These are phyloP conservation scores for Solanum habrochaites DNA, from an alignment of 257 asterid genomes.

Conservation along the genomic window DNA sequence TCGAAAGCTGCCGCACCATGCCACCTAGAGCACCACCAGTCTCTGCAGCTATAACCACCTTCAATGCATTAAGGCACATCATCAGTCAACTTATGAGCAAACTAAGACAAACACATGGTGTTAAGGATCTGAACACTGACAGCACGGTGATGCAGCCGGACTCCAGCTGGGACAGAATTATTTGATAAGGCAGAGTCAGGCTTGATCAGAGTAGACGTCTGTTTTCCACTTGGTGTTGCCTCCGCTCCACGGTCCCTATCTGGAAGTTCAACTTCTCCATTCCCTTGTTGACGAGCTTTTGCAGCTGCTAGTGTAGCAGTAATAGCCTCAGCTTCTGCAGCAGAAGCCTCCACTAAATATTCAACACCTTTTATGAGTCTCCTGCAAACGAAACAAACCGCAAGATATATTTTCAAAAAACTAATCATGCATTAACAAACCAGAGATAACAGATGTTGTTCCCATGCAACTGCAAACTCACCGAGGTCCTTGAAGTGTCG, in stretches of 20 bases:
- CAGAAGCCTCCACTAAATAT: constrained; percentile 94
- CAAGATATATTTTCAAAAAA: not conserved
- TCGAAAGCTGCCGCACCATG: constrained; percentile 97
- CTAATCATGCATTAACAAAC: not conserved
- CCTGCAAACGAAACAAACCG: constrained; percentile 26
- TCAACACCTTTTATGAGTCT: constrained; percentile 88
- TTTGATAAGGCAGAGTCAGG: constrained; percentile 65
- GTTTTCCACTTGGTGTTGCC: constrained; percentile 96
- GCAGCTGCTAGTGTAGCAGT: constrained; percentile 96
- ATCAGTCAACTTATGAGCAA: constrained; percentile 2
- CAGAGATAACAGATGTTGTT: not conserved
- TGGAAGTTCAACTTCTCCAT: constrained; percentile 88
- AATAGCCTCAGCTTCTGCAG: constrained; percentile 99
- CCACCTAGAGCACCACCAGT: constrained; percentile 99
- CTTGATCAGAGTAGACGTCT: constrained; percentile 55
- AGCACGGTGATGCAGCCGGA: constrained; percentile 98
- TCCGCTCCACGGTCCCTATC: constrained; percentile 97
- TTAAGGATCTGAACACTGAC: constrained; percentile 43
- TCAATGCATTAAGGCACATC: constrained; percentile 10
- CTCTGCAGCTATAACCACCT: constrained; percentile 99
- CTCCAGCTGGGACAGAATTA: constrained; percentile 77
- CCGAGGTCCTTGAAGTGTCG: constrained; percentile 76
- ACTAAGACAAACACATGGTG: not conserved
- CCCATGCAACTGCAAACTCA: constrained; percentile 19
- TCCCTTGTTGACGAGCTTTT: constrained; percentile 78